Percentiles rank a stretch among this genome's conserved stretches.
These are phyloP conservation scores for Davidsoniella neocaledoniae DNA, from an alignment of 2,329 filamentous ascomycete genomes.

Conservation along the genomic window DNA sequence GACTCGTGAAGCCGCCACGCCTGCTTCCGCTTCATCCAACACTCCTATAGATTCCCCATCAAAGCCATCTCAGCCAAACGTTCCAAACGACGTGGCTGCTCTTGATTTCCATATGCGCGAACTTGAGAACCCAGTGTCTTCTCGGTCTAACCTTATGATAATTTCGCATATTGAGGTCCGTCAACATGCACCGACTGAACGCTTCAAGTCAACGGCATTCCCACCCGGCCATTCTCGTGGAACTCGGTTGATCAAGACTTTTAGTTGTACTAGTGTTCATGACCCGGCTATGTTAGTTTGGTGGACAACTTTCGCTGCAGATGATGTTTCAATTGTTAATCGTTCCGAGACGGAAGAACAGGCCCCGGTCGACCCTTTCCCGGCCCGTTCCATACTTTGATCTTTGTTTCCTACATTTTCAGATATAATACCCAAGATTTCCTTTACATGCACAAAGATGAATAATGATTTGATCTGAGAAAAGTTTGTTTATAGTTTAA, in stretches of 20 bases:
- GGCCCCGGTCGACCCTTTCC: conserved; percentile 2
- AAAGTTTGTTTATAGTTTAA: too few relatives aligned
- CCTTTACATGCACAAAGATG: too few relatives aligned
- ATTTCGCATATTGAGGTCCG: conserved; percentile 6
- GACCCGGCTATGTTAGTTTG: conserved; percentile 2
- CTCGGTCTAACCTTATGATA: conserved; percentile 3
- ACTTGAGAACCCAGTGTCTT: conserved; percentile 4
- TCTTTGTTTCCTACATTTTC: too few relatives aligned
- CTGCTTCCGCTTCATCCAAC: too few relatives aligned
- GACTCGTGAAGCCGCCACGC: neutral
- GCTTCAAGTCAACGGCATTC: neutral
- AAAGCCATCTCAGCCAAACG: neutral
- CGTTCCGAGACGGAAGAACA: neutral
- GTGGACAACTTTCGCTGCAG: conserved; percentile 9
- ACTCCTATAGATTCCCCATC: neutral
- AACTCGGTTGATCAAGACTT: conserved; percentile 5
- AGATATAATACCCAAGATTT: too few relatives aligned
- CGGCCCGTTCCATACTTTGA: neutral
- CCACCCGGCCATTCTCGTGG: conserved; percentile 1
- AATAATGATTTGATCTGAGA: too few relatives aligned
- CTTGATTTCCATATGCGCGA: conserved; percentile 9
- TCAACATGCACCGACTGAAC: too few relatives aligned
- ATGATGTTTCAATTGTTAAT: conserved; percentile 5
- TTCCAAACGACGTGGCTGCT: neutral
- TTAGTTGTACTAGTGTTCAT: neutral